Percentiles rank a stretch among this genome's conserved stretches.
These are phyloP conservation scores for Talaromyces sp. DNA, from an alignment of 2,329 filamentous ascomycete genomes.

Conservation along the genomic window DNA sequence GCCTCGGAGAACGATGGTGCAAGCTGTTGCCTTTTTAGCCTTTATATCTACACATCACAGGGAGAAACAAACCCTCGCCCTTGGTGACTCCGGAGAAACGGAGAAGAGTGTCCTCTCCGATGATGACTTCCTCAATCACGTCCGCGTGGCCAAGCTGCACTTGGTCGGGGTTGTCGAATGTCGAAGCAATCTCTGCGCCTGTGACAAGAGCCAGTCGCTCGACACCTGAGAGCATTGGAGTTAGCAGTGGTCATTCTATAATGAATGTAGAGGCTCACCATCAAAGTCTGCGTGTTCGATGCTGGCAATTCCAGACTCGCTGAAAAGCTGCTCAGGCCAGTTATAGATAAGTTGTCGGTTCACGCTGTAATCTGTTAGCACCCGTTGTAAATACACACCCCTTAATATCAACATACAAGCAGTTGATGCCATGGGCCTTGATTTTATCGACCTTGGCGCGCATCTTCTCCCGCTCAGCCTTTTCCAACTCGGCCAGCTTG, in stretches of 20 bases:
- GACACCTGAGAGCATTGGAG: constrained; percentile 43
- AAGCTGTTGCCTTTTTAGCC: constrained; percentile 66
- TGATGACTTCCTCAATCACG: constrained; percentile 94
- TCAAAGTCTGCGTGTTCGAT: constrained; percentile 99
- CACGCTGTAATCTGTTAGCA: constrained; percentile 46
- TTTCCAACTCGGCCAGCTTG: constrained; percentile 96
- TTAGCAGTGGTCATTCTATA: background rate
- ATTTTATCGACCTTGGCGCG: constrained; percentile 98
- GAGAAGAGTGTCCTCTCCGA: constrained; percentile 95
- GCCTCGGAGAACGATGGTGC: constrained; percentile 92
- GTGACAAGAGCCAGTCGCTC: constrained; percentile 92
- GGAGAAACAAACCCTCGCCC: constrained; percentile 9
- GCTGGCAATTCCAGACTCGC: constrained; percentile 94
- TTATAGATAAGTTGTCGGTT: constrained; percentile 99
- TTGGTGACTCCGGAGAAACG: constrained; percentile 88
- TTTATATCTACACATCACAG: background rate
- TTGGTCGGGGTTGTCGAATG: constrained; percentile 95
- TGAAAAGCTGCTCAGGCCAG: constrained; percentile 98
- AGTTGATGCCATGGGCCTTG: constrained; percentile 98
- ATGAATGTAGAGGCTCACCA: constrained; percentile 43
- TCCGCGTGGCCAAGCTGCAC: constrained; percentile 96
- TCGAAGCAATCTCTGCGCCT: constrained; percentile 93
- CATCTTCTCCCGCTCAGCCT: constrained; percentile 99
- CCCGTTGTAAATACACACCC: background rate
- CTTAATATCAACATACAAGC: constrained; percentile 53